Evolutionary conservation across 1,139 yeast genomes (phyloP).

Genomic region (Cylindricascospora bacillispora): DNA sequence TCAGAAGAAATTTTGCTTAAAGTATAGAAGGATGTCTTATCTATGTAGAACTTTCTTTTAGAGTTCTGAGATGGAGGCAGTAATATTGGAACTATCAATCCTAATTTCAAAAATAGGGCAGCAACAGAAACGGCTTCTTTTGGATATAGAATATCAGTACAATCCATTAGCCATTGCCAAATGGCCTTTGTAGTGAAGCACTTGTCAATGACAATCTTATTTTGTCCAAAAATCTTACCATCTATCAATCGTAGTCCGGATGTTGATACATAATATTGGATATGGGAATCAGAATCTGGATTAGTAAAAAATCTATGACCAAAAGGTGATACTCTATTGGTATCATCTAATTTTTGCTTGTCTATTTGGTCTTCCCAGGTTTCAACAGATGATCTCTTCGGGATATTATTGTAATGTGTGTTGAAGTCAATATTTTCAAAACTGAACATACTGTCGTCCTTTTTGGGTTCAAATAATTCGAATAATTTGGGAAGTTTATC

Average conservation of each 20-base stretch:
- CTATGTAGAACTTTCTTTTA: constrained; percentile 22
- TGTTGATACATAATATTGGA: constrained; percentile 64
- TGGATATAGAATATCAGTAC: constrained; percentile 54
- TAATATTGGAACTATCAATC: constrained; percentile 36
- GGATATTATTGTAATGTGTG: constrained; percentile 22
- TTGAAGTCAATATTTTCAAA: constrained; percentile 14
- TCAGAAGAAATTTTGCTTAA: constrained; percentile 30
- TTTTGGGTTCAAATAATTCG: constrained; percentile 21
- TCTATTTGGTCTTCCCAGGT: constrained; percentile 10
- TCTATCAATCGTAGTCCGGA: constrained; percentile 52
- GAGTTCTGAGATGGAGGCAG: constrained; percentile 23
- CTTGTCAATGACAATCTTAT: constrained; percentile 27
- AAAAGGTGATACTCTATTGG: constrained; percentile 43
- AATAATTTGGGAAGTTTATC: constrained; percentile 30
- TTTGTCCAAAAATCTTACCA: constrained; percentile 28
- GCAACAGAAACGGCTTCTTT: constrained; percentile 54
- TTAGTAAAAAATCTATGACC: constrained; percentile 71
- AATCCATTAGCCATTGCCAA: constrained; percentile 82
- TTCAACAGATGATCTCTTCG: constrained; percentile 1
- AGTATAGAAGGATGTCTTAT: constrained; percentile 29
- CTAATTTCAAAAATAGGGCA: constrained; percentile 38
- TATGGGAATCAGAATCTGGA: constrained; percentile 75
- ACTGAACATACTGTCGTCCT: constrained; percentile 18
- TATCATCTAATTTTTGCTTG: constrained; percentile 8
- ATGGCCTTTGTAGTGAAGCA: constrained; percentile 66